These are phyloP conservation scores for Phaeomoniella chlamydospora DNA, from an alignment of 2,329 filamentous ascomycete species.

Conservation along the genomic window DNA sequence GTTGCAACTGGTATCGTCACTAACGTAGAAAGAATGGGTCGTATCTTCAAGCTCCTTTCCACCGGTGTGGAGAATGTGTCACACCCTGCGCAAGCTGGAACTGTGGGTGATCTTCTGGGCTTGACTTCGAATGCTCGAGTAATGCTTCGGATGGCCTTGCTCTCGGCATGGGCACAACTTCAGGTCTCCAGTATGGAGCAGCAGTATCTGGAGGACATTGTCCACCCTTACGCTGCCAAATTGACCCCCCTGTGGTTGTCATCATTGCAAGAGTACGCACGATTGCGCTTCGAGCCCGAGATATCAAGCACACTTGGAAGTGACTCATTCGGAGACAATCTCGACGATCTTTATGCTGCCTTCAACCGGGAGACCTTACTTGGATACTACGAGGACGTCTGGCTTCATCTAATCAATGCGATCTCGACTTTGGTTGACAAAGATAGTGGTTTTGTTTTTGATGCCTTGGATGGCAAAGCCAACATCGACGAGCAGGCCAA, in stretches of 20 bases:
- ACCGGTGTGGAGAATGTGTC: slow-evolving; percentile 77
- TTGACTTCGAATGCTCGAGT: slow-evolving; percentile 92
- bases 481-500: slow-evolving; percentile 16
- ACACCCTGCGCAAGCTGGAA: slow-evolving; percentile 7
- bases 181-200: slow-evolving; percentile 93
- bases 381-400: slow-evolving; percentile 92
- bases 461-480: slow-evolving; percentile 77
- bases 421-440: slow-evolving; percentile 96
- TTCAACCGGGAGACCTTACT: slow-evolving; percentile 87
- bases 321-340: slow-evolving; percentile 64
- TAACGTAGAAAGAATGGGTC: slow-evolving; percentile 95
- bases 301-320: slow-evolving; percentile 83
- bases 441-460: slow-evolving; percentile 94
- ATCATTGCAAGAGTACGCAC: slow-evolving; percentile 83
- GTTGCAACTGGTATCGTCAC: slow-evolving; percentile 95
- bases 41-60: slow-evolving; percentile 86
- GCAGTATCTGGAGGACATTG: slow-evolving; percentile 71
- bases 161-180: slow-evolving; percentile 92
- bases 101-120: slow-evolving; percentile 79
- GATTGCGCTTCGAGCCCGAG: slow-evolving; percentile 87
- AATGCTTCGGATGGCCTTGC: slow-evolving; percentile 96
- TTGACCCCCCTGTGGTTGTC: slow-evolving; percentile 90
- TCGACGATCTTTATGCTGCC: slow-evolving; percentile 89
- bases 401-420: slow-evolving; percentile 91
- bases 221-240: slow-evolving; percentile 78